These are phyloP conservation scores for Tylopilus vinaceipallidus DNA, from an alignment of 768 basidiomycete species.

Conservation along the genomic window DNA sequence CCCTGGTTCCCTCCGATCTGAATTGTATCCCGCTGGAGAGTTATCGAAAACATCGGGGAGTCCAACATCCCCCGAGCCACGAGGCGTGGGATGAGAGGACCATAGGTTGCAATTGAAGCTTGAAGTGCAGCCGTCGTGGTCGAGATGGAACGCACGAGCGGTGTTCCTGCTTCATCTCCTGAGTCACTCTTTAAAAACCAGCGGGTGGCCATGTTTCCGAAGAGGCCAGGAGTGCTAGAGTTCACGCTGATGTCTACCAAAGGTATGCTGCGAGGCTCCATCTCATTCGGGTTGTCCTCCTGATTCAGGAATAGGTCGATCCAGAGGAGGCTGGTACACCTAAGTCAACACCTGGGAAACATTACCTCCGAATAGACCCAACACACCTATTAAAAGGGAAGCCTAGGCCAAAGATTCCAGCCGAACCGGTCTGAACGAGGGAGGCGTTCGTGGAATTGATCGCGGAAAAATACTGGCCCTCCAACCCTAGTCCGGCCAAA, in stretches of 20 bases:
- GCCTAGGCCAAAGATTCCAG: conserved; percentile 73
- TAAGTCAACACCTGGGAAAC: not conserved
- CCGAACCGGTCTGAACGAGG: conserved; percentile 50
- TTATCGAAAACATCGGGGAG: conserved; percentile 51
- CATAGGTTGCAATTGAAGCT: conserved; percentile 39
- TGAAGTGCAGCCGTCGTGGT: conserved; percentile 33
- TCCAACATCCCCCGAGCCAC: conserved; percentile 36
- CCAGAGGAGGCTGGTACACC: conserved; percentile 44
- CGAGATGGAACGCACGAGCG: conserved; percentile 5
- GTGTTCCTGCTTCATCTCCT: not conserved
- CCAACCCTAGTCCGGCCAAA: conserved; percentile 50
- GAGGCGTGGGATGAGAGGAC: conserved; percentile 49
- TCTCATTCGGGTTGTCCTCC: not conserved
- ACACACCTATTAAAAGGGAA: conserved; percentile 70
- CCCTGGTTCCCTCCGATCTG: conserved; percentile 70
- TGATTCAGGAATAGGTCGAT: conserved; percentile 33
- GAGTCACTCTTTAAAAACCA: conserved; percentile 19
- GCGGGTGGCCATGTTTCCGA: conserved; percentile 12
- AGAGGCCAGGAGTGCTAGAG: conserved; percentile 2
- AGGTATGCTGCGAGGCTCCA: conserved; percentile 1
- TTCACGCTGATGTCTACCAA: not conserved
- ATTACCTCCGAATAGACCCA: not conserved
- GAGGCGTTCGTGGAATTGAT: conserved; percentile 69
- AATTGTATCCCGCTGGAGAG: conserved; percentile 67
- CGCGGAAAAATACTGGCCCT: conserved; percentile 60